Base-by-base conservation (phyloP, 2,329 filamentous ascomycete species). In the Diaporthe ilicicola region DNA sequence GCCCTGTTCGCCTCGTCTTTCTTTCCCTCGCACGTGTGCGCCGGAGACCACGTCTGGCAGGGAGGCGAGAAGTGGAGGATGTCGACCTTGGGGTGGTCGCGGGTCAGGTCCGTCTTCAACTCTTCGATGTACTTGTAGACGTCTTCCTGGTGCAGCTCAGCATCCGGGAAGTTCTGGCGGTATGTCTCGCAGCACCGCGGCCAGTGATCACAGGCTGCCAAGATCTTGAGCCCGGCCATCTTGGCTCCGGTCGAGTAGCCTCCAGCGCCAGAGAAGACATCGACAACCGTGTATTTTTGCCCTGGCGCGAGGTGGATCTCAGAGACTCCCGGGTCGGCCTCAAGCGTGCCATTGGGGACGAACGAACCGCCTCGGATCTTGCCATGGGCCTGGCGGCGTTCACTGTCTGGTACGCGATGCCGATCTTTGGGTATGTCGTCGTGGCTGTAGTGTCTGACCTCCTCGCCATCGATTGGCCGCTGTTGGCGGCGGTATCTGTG, bases 61-160 rank as follows among this genome's bases (percentile, higher is more conserved):
- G 94, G 93, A 0, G 93, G 93, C 0, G 92, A 94, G 0, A 94
- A 80, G 74, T 97, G 94, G 0, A 93, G 81, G 1, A 95, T 82
- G 74, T 96, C 93, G 68, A 71, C 51, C 0, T 91, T 87, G 4
- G 83, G 82, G 10, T 66, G 73, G 2, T 79, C 77, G 0, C 80
- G 74, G 0, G 73, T 71, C 1, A 75, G 55, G 6, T 76, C 71
- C 1, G 75, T 76, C 0, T 73, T 70, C 2, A 73, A 42, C 3
- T 75, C 70, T 1, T 75, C 76, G 34, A 90, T 81, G 65, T 91
- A 90, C 2, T 86, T 79, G 44, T 85, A 81, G 0, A 88, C 80
- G 0, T 85, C 80, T 72, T 82, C 81, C 7, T 84, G 75, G 55
- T 87, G 85, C 0, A 92, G 82, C 0, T 83, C 78, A 0, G 84